Conservation (phyloP, 306 rosid genomes). For the Hippophae gyantsensis region DNA sequence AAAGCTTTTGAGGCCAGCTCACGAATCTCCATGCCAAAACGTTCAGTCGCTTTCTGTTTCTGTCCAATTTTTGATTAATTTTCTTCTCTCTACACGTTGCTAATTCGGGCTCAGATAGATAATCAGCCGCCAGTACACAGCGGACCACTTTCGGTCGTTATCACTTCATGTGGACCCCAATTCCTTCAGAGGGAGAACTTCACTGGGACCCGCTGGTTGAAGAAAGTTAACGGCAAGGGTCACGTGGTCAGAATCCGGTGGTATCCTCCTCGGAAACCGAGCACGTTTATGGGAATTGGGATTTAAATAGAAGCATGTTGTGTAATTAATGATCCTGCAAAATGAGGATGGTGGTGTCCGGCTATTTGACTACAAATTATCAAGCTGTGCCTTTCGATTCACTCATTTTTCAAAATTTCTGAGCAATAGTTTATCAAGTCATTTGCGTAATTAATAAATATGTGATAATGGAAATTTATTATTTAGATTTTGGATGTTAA, state of each 20-base stretch:
- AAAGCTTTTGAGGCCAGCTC: no score
- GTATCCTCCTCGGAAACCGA: conserved; percentile 6
- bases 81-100: neutral
- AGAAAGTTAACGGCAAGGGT: neutral
- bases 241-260: conserved; percentile 8
- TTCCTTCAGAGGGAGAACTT: neutral
- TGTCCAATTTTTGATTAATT: neutral
- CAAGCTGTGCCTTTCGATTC: no score
- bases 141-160: neutral
- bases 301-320: no score
- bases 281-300: neutral
- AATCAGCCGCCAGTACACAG: conserved; percentile 6
- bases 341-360: no score
- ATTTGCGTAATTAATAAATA: no score
- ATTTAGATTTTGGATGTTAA: no score
- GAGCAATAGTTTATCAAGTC: no score
- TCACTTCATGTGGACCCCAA: neutral
- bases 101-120: neutral
- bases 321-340: no score
- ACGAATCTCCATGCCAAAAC: no score
- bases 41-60: neutral
- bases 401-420: no score
- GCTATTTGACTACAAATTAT: no score
- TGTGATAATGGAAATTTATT: no score
- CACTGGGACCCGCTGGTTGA: neutral